These are phyloP conservation scores for Citeromyces matritensis DNA, from an alignment of 805 yeast genomes.

Conservation along the genomic window DNA sequence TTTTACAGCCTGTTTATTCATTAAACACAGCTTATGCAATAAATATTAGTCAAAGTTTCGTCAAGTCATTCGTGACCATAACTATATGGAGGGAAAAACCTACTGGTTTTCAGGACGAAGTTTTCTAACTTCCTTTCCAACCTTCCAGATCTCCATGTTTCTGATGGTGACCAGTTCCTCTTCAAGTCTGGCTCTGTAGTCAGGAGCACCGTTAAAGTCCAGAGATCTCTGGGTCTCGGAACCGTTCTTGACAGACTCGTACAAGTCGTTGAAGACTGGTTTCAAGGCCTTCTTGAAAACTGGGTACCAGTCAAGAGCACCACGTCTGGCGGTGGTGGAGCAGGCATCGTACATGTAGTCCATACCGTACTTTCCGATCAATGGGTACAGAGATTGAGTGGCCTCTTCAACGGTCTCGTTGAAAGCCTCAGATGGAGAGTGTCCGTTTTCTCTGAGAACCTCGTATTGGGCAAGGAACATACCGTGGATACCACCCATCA, in stretches of 20 bases:
- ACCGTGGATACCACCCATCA: conserved; percentile 99
- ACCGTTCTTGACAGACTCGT: conserved; percentile 92
- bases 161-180: conserved; percentile 86
- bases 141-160: conserved; percentile 98
- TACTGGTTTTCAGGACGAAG: conserved; percentile 98
- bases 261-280: conserved; percentile 95
- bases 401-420: conserved; percentile 99
- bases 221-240: conserved; percentile 95
- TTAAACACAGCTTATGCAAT: conserved; percentile 22
- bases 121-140: conserved; percentile 99
- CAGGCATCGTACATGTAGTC: conserved; percentile 99
- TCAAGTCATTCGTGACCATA: conserved; percentile 25
- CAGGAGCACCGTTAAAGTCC: conserved; percentile 96
- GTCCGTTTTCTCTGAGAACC: conserved; percentile 98
- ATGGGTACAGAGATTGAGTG: conserved; percentile 97
- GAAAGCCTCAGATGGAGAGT: conserved; percentile 99
- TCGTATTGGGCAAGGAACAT: conserved; percentile 99
- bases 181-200: conserved; percentile 95
- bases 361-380: conserved; percentile 99
- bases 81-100: conserved; percentile 6
- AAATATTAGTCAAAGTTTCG: conserved; percentile 4
- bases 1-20: conserved; percentile 21
- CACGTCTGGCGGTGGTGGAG: conserved; percentile 99
- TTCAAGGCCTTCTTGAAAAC: conserved; percentile 96
- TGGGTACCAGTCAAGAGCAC: conserved; percentile 99